phyloP scores from a whole-genome alignment of 2,329 filamentous ascomycete genomes.

The Aspergillus viridinutans region DNA sequence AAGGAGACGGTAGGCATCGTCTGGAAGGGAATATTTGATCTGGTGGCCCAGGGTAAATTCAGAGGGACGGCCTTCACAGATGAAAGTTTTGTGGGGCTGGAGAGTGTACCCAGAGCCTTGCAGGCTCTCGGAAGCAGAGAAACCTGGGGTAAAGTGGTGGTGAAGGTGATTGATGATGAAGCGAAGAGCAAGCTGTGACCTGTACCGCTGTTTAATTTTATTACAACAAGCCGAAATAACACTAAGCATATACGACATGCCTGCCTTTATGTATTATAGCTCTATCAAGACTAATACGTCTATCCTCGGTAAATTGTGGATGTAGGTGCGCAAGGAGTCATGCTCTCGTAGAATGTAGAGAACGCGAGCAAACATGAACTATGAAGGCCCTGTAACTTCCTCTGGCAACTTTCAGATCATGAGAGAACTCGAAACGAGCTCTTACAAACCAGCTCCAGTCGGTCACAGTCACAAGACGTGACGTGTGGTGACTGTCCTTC shows the following conservation, averaged over 20 bases:
- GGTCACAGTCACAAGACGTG: conserved; percentile 41
- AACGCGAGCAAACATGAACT: conserved; percentile 41
- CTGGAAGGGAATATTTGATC: conserved; percentile 75
- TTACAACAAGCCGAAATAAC: neutral
- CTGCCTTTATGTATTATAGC: neutral
- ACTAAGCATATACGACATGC: neutral
- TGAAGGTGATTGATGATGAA: conserved; percentile 74
- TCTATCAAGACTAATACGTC: neutral
- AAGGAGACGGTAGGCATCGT: conserved; percentile 65
- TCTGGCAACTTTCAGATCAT: conserved; percentile 32
- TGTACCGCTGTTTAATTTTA: neutral
- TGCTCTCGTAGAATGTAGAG: conserved; percentile 36
- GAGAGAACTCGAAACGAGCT: conserved; percentile 11
- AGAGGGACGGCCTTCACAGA: conserved; percentile 78
- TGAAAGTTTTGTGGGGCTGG: conserved; percentile 75
- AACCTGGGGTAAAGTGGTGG: conserved; percentile 95
- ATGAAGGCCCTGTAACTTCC: conserved; percentile 41
- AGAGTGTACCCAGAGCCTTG: conserved; percentile 71
- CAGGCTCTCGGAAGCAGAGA: conserved; percentile 72
- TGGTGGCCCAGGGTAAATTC: conserved; percentile 76
- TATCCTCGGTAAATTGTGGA: conserved; percentile 1
- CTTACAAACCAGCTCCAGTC: conserved; percentile 38
- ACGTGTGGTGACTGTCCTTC: conserved; percentile 35
- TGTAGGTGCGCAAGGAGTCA: conserved; percentile 46
- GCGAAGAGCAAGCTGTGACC: conserved; percentile 44